Evolutionary conservation across 2,329 filamentous ascomycete genomes (phyloP).

Genomic region (Exutisphaerella laricina): DNA sequence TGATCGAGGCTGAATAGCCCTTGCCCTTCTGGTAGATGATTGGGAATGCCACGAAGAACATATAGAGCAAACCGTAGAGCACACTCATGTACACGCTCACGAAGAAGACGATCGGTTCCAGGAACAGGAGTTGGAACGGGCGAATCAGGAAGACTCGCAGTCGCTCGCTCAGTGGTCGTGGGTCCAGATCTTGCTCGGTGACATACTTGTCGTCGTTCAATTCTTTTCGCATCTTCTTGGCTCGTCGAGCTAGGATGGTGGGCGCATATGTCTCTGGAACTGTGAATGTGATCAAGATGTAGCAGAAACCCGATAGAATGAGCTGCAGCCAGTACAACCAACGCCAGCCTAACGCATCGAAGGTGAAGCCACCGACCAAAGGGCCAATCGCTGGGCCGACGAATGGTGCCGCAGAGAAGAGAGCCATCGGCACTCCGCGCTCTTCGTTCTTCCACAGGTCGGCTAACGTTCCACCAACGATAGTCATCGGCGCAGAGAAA

Average conservation of each 20-base stretch:
- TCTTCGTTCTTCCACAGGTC: conserved; percentile 29
- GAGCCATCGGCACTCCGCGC: conserved; percentile 29
- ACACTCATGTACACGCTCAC: conserved; percentile 22
- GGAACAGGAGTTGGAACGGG: conserved; percentile 27
- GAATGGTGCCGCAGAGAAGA: conserved; percentile 30
- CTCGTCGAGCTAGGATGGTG: conserved; percentile 63
- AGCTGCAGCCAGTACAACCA: conserved; percentile 77
- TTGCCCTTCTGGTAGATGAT: conserved; percentile 59
- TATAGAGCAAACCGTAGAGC: conserved; percentile 20
- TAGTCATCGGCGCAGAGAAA: conserved; percentile 44
- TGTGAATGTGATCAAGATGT: conserved; percentile 76
- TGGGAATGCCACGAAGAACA: conserved; percentile 23
- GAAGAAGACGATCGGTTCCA: conserved; percentile 30
- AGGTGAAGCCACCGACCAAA: conserved; percentile 68
- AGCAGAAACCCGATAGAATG: conserved; percentile 65
- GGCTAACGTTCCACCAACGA: conserved; percentile 39
- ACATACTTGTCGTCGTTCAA: neutral
- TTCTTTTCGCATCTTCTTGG: conserved; percentile 52
- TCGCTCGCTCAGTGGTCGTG: too few species aligned
- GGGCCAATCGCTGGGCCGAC: conserved; percentile 34
- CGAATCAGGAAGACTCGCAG: too few species aligned
- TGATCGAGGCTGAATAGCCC: conserved; percentile 54
- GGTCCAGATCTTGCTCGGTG: conserved; percentile 7
- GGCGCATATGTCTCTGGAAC: conserved; percentile 86
- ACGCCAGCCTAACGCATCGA: conserved; percentile 48